phyloP scores from a whole-genome alignment of 1,284 basidiomycete genomes.

The Malassezia sp. region DNA sequence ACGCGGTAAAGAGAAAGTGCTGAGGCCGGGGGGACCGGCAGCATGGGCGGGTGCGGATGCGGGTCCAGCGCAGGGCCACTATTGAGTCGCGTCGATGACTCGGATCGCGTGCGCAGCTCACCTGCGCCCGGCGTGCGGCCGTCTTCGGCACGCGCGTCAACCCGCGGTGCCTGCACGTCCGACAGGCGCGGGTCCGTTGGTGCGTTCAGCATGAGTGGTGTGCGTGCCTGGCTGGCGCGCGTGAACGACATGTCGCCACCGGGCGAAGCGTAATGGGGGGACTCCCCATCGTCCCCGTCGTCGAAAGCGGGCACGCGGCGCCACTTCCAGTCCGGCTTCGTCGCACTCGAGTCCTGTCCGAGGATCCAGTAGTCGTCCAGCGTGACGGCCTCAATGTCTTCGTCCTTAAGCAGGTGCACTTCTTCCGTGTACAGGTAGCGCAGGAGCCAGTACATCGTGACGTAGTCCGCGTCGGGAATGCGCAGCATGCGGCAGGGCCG shows the following conservation, averaged over 20 bases:
- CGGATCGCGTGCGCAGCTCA: no score
- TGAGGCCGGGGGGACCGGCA: constrained; percentile 48
- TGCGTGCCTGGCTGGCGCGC: not conserved
- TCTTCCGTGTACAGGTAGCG: constrained; percentile 67
- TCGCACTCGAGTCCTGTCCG: constrained; percentile 6
- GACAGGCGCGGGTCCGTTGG: constrained; percentile 5
- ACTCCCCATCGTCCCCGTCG: constrained; percentile 1
- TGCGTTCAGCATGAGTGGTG: not conserved
- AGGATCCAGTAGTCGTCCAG: constrained; percentile 36
- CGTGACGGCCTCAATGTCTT: constrained; percentile 33
- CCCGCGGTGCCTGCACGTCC: constrained; percentile 1
- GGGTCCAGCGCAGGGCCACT: constrained; percentile 51
- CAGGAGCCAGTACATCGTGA: constrained; percentile 69
- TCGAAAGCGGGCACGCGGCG: not conserved
- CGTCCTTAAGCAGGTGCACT: constrained; percentile 37
- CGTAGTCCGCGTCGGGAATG: constrained; percentile 70
- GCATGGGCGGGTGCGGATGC: constrained; percentile 60
- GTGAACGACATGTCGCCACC: not conserved
- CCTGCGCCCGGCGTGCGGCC: not conserved
- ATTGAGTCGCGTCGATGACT: no score
- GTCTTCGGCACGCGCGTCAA: not conserved
- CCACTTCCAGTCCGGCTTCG: constrained; percentile 13
- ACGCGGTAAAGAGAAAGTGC: constrained; percentile 68
- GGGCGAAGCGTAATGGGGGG: not conserved
- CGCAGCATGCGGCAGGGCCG: constrained; percentile 51